Base-by-base conservation (phyloP, 345 rosid species). In the Rhizophora mangle region DNA sequence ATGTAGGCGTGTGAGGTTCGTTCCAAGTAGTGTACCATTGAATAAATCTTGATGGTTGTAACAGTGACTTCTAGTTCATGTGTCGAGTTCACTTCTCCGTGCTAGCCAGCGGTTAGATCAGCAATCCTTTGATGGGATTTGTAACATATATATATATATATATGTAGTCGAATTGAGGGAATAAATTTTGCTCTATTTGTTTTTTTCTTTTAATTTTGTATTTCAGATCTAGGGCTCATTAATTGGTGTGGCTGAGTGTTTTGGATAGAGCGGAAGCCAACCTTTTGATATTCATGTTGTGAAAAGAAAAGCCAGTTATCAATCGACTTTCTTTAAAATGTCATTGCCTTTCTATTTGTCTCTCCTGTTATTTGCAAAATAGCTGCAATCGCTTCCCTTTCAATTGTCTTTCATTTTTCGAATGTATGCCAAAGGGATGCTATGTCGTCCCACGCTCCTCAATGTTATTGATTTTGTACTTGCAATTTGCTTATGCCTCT, bases 1-100 rank as follows among this genome's bases (percentile, higher is more conserved):
- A 71, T 87, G 89, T 71, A 82, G 77, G 57, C 82, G 77, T 32
- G 91, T 87, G 43, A 87, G 92, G 76, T 92, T 90, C 83, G 80
- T 92, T 31, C 60, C 81, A 34, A 55, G 72, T 24, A 52, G 62
- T 73, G 81, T 69, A 65, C 68, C 65, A 65, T 69, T 56, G 75
- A 66, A 60, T 29, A 73, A 69, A 57, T 62, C 47, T 60, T 78
- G 78, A 78, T 32, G 58, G 63, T 43, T 76, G 63, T 60, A 63
- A 22, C 36, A 53, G 62, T 67, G 68, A 75, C 67, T 62, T 65
- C 69, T 62, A 56, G 67, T 79, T 76, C 56, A 37, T 69, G 71
- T 56, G 67, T 53, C 68, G 43, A 64, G 63, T 64, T 63, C 78
- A 53, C 56, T 51, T 58, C 55, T 68, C 72, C 70, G 63, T 43